These are phyloP conservation scores for Luzula sylvatica DNA, from an alignment of 176 grass and related monocot species.

Conservation along the genomic window DNA sequence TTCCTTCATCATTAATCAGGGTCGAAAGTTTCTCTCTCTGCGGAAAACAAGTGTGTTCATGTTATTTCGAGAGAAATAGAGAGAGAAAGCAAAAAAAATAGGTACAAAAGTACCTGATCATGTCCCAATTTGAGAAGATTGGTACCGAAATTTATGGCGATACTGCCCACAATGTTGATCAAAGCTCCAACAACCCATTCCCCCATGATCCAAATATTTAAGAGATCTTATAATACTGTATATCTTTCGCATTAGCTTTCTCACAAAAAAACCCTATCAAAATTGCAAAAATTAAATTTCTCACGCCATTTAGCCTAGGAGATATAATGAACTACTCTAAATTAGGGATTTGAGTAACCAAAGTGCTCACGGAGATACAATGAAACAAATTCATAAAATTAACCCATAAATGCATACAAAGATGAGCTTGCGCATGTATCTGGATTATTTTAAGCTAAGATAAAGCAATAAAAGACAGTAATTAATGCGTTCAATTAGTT, in stretches of 20 bases:
- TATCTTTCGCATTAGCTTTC: slow-evolving; percentile 17
- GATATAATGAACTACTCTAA: too few relatives aligned
- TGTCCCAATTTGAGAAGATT: slow-evolving; percentile 98
- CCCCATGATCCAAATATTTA: slow-evolving; percentile 38
- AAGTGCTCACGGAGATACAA: too few relatives aligned
- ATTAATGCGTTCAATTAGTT: too few relatives aligned
- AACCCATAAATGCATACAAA: too few relatives aligned
- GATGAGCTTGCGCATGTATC: too few relatives aligned
- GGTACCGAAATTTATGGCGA: slow-evolving; percentile 97
- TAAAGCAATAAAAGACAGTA: too few relatives aligned
- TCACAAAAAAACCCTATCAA: not conserved
- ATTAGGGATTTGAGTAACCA: too few relatives aligned
- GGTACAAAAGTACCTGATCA: slow-evolving; percentile 61
- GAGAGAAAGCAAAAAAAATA: not conserved
- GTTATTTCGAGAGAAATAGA: not conserved
- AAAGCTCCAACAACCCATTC: slow-evolving; percentile 94
- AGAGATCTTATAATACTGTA: slow-evolving; percentile 4
- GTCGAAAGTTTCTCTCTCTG: slow-evolving; percentile 76
- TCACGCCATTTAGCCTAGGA: too few relatives aligned
- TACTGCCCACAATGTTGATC: slow-evolving; percentile 94
- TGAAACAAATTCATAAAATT: too few relatives aligned
- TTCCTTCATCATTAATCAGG: slow-evolving; percentile 45
- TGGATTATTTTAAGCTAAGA: too few relatives aligned
- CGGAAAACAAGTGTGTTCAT: slow-evolving; percentile 14
- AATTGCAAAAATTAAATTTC: too few relatives aligned